Conservation (phyloP, 75 land plant species). For the Cunninghamia lanceolata region DNA sequence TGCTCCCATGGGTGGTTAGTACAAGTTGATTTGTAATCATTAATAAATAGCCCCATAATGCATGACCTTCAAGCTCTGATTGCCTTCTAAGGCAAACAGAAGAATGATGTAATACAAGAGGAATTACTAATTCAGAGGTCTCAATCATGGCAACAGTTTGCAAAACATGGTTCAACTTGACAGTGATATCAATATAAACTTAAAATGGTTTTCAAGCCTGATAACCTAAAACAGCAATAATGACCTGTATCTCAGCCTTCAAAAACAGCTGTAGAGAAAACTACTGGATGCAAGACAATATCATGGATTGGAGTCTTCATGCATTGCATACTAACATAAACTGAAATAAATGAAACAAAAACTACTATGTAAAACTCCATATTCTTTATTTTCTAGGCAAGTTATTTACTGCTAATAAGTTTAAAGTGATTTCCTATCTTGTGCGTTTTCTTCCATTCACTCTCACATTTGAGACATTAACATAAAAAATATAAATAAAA, state of each 20-base stretch:
- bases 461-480: not conserved
- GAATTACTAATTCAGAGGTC: not conserved
- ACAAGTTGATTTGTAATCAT: not conserved
- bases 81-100: not conserved
- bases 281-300: not conserved
- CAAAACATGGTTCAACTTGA: not conserved
- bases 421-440: not conserved
- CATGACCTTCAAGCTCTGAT: not conserved
- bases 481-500: not conserved
- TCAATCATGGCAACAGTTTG: not conserved
- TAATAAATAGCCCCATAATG: not conserved
- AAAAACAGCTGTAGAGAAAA: not conserved
- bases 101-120: not conserved
- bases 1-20: not conserved
- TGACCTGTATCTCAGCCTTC: not conserved
- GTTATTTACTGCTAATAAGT: not conserved
- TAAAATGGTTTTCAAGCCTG: not conserved
- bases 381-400: not conserved
- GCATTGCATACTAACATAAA: not conserved
- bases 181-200: not conserved
- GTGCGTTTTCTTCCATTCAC: not conserved
- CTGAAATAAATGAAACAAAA: not conserved
- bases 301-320: not conserved
- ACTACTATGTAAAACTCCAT: not conserved
- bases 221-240: not conserved